Evolutionary conservation across 2,329 filamentous ascomycete genomes (phyloP).

Genomic region (Mycosphaerella sp.): DNA sequence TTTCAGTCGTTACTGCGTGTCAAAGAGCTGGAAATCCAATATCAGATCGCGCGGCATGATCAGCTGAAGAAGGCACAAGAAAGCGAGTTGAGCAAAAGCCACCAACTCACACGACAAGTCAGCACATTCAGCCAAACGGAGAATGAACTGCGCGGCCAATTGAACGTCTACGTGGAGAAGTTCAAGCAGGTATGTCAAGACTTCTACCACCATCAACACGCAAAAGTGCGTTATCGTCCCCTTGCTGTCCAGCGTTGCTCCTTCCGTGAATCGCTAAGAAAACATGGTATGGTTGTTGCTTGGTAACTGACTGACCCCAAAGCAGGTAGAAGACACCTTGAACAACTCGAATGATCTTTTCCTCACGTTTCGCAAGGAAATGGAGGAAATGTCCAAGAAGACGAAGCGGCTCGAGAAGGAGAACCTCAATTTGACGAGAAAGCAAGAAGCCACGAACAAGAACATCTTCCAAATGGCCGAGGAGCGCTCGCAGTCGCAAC

Average conservation of each 20-base stretch:
- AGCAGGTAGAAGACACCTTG: slow-evolving; percentile 92
- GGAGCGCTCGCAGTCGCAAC: slow-evolving; percentile 70
- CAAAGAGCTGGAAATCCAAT: slow-evolving; percentile 93
- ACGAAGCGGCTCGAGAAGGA: slow-evolving; percentile 96
- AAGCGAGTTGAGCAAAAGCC: slow-evolving; percentile 68
- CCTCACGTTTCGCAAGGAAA: slow-evolving; percentile 93
- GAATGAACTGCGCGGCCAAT: slow-evolving; percentile 82
- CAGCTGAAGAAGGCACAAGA: slow-evolving; percentile 85
- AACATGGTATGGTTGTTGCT: slow-evolving; percentile 12
- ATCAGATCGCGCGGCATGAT: slow-evolving; percentile 80
- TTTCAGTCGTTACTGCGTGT: slow-evolving; percentile 87
- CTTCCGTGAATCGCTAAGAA: slow-evolving; percentile 4
- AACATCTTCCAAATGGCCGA: slow-evolving; percentile 98
- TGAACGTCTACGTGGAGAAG: slow-evolving; percentile 98
- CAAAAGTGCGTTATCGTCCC: slow-evolving; percentile 11
- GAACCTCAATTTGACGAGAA: slow-evolving; percentile 81
- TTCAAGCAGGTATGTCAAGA: slow-evolving; percentile 80
- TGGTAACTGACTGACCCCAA: slow-evolving; percentile 40
- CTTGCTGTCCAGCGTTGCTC: slow-evolving; percentile 4
- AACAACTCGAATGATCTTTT: slow-evolving; percentile 99
- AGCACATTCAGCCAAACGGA: slow-evolving; percentile 96
- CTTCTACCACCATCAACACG: slow-evolving; percentile 12
- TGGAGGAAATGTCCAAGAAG: slow-evolving; percentile 99
- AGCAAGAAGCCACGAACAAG: slow-evolving; percentile 86
- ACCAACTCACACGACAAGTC: slow-evolving; percentile 83